Base-by-base conservation (phyloP, 2,329 filamentous ascomycete genomes). In the Cladosporium sp. region DNA sequence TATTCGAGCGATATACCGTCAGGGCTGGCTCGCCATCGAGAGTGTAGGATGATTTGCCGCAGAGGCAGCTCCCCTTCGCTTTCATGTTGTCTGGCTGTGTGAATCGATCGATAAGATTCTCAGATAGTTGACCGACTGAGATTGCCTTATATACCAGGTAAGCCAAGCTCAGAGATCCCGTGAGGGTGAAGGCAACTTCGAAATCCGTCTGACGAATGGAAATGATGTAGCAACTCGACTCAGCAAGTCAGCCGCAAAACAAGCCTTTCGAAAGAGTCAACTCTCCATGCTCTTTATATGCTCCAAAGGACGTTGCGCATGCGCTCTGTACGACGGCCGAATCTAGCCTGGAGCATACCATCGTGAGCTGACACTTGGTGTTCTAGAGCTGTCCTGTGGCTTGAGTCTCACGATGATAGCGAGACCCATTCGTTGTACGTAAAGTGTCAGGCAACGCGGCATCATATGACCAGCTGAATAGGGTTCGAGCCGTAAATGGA, bases 81-180 rank as follows among this genome's bases (percentile, higher is more conserved):
- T 62, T 49, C 60, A 62, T 63, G 23, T 68, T 63, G 71, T 70
- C 72, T 74, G 72, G n/a, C 4, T 52, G 29, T 16, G 26, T 14
- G 59, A 21, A 29, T 33, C 8, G 26, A 21, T 53, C 10, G 16
- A 31, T 4, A n/a, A 21, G 31, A 5, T 11, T 12, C 21, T 23
- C 29, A 8, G 18, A 21, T 14, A n/a, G n/a, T 46, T 3, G 21
- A 8, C 8, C 10, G 40, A 21, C n/a, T 21, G 40, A 12, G n/a
- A 46, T n/a, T 5, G 40, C 21, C n/a, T 46, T 46, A 46, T 46
- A 46, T 46, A 23, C 12, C 14, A 46, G 0, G 10, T 3, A 11
- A 46, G 40, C n/a, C 40, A 23, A 23, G 4, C 40, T 5, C 12
- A 11, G 3, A 46, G n/a, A 46, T 46, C 40, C n/a, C 21, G 40